A percentile compares a stretch with the other conserved stretches of the same genome.
phyloP scores from a whole-genome alignment of 2,329 filamentous ascomycete species.

The Sporothrix phasma region DNA sequence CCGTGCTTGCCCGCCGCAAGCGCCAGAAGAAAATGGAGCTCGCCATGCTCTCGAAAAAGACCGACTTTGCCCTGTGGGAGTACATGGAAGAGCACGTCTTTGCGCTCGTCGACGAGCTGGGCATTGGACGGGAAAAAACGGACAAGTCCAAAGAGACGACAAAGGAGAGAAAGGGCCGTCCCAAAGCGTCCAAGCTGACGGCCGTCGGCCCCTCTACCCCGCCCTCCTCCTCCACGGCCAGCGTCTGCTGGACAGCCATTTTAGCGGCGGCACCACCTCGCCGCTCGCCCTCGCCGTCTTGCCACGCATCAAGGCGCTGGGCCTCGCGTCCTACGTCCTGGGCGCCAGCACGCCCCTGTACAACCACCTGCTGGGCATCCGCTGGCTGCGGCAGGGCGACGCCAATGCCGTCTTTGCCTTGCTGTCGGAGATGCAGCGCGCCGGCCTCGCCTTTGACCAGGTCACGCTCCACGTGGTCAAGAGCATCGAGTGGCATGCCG shows the following conservation, averaged over 20 bases:
- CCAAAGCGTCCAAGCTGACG: constrained; percentile 26
- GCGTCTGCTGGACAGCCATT: constrained; percentile 46
- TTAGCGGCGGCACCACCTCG: constrained; percentile 41
- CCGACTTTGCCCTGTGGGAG: constrained; percentile 57
- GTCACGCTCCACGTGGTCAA: constrained; percentile 34
- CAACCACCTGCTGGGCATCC: constrained; percentile 52
- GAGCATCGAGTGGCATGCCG: constrained; percentile 24
- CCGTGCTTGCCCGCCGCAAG: neutral
- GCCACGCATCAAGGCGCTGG: constrained; percentile 56
- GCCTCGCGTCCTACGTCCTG: constrained; percentile 60
- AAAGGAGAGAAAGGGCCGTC: constrained; percentile 1
- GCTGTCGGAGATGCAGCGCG: constrained; percentile 55
- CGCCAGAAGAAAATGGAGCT: constrained; percentile 31
- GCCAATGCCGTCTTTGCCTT: constrained; percentile 43
- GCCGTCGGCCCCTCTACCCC: constrained; percentile 55
- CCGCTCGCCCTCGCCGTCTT: constrained; percentile 50
- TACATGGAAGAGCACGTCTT: constrained; percentile 60
- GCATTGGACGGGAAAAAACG: constrained; percentile 31
- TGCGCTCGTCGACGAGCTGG: constrained; percentile 42
- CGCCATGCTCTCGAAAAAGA: constrained; percentile 43
- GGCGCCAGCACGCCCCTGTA: constrained; percentile 62
- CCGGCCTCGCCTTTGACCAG: constrained; percentile 48
- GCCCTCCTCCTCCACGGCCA: constrained; percentile 49
- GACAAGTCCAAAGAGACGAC: neutral
- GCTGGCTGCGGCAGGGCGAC: constrained; percentile 53